Conservation (phyloP, 768 basidiomycete species). For the Leccinum obscurum region DNA sequence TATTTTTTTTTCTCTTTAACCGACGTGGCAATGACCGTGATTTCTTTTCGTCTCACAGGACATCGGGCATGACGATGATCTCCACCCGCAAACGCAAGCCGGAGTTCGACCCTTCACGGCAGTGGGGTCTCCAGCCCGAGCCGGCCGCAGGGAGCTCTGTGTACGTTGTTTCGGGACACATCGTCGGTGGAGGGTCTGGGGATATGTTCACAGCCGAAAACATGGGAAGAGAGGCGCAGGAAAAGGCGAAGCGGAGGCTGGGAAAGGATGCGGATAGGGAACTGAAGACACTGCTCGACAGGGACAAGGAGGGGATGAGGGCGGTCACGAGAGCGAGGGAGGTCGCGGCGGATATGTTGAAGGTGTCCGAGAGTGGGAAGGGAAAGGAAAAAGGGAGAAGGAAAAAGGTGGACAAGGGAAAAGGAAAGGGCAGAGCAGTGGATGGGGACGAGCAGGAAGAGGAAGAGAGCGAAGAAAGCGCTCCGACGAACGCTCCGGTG, state of each 20-base stretch:
- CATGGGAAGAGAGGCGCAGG: conserved; percentile 79
- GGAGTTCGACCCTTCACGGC: conserved; percentile 65
- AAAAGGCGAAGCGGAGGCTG: conserved; percentile 64
- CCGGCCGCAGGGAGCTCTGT: conserved; percentile 47
- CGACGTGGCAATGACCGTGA: not conserved
- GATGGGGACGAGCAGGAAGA: not conserved
- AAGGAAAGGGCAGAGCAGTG: conserved; percentile 12
- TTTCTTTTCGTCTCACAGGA: conserved; percentile 42
- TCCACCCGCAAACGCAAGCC: conserved; percentile 50
- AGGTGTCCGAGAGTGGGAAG: conserved; percentile 17
- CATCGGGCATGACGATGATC: conserved; percentile 63
- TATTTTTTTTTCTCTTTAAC: not conserved
- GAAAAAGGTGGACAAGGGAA: conserved; percentile 20
- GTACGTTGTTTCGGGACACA: conserved; percentile 80
- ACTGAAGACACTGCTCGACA: conserved; percentile 58
- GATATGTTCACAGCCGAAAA: conserved; percentile 61
- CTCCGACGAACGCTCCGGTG: conserved; percentile 17
- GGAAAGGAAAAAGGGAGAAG: conserved; percentile 22
- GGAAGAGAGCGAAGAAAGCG: conserved; percentile 17
- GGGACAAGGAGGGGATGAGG: conserved; percentile 69
- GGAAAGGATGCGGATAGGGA: conserved; percentile 60
- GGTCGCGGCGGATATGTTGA: conserved; percentile 34
- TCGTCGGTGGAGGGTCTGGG: conserved; percentile 51
- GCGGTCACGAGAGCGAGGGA: conserved; percentile 63
- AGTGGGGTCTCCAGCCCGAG: conserved; percentile 74